Evolutionary conservation across 1,284 basidiomycete genomes (phyloP).

Genomic region (Apiotrichum gamsii): DNA sequence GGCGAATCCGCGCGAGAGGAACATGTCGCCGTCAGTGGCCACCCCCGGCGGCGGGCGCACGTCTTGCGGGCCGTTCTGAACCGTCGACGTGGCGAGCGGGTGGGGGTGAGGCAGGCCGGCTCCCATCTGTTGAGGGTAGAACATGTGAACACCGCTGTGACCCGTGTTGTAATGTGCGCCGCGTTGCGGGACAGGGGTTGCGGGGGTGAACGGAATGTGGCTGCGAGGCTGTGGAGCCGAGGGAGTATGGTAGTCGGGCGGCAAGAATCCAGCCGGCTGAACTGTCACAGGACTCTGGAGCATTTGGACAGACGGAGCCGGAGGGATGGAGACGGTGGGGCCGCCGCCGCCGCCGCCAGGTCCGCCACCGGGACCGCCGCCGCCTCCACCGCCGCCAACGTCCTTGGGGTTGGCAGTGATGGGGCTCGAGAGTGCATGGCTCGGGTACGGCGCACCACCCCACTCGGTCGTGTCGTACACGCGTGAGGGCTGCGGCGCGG

Average conservation of each 20-base stretch:
- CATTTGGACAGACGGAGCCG: too few relatives aligned
- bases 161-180: neutral
- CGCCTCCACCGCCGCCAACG: too few relatives aligned
- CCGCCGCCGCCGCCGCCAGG: too few relatives aligned
- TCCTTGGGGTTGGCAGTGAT: constrained; percentile 1
- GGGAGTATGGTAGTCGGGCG: neutral
- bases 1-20: neutral
- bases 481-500: constrained; percentile 3
- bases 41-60: neutral
- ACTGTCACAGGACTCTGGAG: too few relatives aligned
- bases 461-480: constrained; percentile 5
- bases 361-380: neutral
- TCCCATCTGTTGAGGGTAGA: constrained; percentile 5
- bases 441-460: constrained; percentile 4
- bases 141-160: neutral
- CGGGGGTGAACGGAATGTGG: neutral
- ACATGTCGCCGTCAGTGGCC: neutral
- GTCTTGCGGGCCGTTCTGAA: neutral
- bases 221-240: neutral
- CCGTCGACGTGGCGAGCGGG: neutral
- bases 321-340: neutral
- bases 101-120: neutral
- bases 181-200: neutral
- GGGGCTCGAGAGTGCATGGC: constrained; percentile 6
- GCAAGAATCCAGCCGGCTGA: too few relatives aligned